Percentiles rank a stretch among this genome's conserved stretches.
These are phyloP conservation scores for Penicillium sp. DNA, from an alignment of 2,329 filamentous ascomycete species.

Conservation along the genomic window DNA sequence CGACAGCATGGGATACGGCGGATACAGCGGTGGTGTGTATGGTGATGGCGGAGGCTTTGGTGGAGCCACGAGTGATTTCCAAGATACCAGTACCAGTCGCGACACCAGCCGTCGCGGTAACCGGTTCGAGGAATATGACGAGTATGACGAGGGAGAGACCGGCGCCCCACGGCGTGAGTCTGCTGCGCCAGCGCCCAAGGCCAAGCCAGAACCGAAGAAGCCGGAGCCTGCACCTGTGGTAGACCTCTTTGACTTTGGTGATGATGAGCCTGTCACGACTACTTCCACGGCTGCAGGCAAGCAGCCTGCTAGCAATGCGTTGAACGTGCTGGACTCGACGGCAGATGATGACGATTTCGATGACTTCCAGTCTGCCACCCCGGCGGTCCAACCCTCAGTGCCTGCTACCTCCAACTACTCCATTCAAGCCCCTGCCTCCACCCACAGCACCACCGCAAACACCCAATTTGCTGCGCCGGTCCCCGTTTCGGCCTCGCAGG, in stretches of 20 bases:
- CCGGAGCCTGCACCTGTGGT: slow-evolving; percentile 74
- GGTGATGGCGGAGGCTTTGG: slow-evolving; percentile 35
- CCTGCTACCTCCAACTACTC: slow-evolving; percentile 45
- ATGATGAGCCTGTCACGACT: slow-evolving; percentile 68
- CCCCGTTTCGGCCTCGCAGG: slow-evolving; percentile 82
- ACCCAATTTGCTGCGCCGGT: slow-evolving; percentile 82
- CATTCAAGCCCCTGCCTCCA: slow-evolving; percentile 55
- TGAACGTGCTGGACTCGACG: slow-evolving; percentile 56
- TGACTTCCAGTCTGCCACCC: slow-evolving; percentile 89
- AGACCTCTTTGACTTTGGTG: slow-evolving; percentile 87
- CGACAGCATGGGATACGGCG: slow-evolving; percentile 69
- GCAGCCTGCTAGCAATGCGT: slow-evolving; percentile 54
- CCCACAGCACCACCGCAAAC: slow-evolving; percentile 55
- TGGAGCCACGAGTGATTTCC: slow-evolving; percentile 61
- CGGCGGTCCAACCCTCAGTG: slow-evolving; percentile 47
- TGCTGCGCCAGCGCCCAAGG: slow-evolving; percentile 35
- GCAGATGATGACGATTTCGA: slow-evolving; percentile 90
- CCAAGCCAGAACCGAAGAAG: slow-evolving; percentile 62
- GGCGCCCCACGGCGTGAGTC: slow-evolving; percentile 60
- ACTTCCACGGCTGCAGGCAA: slow-evolving; percentile 50
- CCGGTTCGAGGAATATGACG: slow-evolving; percentile 95
- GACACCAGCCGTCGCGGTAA: slow-evolving; percentile 63
- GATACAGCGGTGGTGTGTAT: slow-evolving; percentile 78
- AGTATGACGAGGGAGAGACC: slow-evolving; percentile 79
- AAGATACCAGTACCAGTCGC: slow-evolving; percentile 57